Percentiles rank a stretch among this genome's conserved stretches.
Conservation (phyloP, 1,139 yeast genomes). For the Candida buenavistaensis region DNA sequence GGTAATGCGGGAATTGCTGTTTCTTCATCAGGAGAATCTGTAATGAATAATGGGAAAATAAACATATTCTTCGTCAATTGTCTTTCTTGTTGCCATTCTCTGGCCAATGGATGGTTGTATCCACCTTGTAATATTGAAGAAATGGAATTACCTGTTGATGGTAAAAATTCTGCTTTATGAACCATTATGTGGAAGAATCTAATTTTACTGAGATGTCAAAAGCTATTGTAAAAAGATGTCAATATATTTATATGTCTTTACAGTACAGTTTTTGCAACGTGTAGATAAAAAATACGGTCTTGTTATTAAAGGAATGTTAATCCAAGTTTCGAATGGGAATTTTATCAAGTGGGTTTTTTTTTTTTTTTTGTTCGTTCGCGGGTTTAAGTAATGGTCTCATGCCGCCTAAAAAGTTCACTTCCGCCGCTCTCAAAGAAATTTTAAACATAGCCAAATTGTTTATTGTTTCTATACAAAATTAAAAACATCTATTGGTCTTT, state of each 20-base stretch:
- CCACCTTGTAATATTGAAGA: slow-evolving; percentile 92
- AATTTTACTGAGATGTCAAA: too few relatives aligned
- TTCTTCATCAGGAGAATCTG: slow-evolving; percentile 83
- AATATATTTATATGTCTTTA: too few relatives aligned
- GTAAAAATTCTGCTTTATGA: slow-evolving; percentile 70
- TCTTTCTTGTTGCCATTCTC: slow-evolving; percentile 90
- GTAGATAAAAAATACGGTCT: too few relatives aligned
- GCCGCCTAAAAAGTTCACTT: too few relatives aligned
- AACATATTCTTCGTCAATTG: slow-evolving; percentile 85
- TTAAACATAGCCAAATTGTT: neutral
- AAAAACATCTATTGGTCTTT: slow-evolving; percentile 7
- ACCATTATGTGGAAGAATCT: too few relatives aligned
- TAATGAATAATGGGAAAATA: slow-evolving; percentile 86
- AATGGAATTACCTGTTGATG: slow-evolving; percentile 56
- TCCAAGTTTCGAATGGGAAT: neutral
- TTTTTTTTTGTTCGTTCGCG: too few relatives aligned
- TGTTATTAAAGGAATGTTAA: too few relatives aligned
- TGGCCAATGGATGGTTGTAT: slow-evolving; percentile 82
- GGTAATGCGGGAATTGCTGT: slow-evolving; percentile 75
- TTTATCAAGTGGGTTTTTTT: neutral
- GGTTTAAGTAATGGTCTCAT: too few relatives aligned
- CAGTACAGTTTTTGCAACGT: too few relatives aligned
- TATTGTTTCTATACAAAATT: neutral
- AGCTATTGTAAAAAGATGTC: too few relatives aligned
- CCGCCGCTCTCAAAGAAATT: too few relatives aligned